Conservation (phyloP, 202 grass and related monocot genomes). For the Panicum hallii region DNA sequence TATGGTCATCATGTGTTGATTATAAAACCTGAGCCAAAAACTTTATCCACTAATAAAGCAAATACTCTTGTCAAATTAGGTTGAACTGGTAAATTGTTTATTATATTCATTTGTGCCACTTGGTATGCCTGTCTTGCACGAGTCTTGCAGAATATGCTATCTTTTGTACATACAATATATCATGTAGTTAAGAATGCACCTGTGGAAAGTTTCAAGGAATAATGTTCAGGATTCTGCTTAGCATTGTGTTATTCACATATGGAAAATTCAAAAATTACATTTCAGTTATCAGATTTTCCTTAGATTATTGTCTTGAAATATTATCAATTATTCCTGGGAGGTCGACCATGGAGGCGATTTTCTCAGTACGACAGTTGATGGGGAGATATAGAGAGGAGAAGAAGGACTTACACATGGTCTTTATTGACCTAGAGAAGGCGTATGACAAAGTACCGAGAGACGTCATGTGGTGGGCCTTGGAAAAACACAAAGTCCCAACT, state of each 20-base stretch:
- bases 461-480: no score
- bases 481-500: no score
- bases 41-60: conserved; percentile 31
- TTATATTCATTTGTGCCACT: neutral
- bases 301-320: conserved; percentile 9
- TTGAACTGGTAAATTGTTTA: neutral
- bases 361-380: no score
- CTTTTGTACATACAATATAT: conserved; percentile 8
- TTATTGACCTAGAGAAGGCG: no score
- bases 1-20: conserved; percentile 11
- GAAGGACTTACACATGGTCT: no score
- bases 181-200: neutral
- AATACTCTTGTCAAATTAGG: conserved; percentile 30
- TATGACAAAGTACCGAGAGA: no score
- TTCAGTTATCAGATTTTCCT: conserved; percentile 21
- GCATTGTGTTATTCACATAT: neutral
- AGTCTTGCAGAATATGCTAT: neutral
- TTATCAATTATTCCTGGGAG: conserved; percentile 14
- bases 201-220: conserved; percentile 6
- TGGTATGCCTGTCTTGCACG: conserved; percentile 1
- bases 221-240: neutral
- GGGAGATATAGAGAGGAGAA: no score
- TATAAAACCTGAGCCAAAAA: conserved; percentile 3
- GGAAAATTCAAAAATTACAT: neutral
- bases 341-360: no score